Evolutionary conservation across 208 protist genomes (phyloP), one percentile per base, ranked within the genome.

Genomic region (Trypanosoma mega): DNA sequence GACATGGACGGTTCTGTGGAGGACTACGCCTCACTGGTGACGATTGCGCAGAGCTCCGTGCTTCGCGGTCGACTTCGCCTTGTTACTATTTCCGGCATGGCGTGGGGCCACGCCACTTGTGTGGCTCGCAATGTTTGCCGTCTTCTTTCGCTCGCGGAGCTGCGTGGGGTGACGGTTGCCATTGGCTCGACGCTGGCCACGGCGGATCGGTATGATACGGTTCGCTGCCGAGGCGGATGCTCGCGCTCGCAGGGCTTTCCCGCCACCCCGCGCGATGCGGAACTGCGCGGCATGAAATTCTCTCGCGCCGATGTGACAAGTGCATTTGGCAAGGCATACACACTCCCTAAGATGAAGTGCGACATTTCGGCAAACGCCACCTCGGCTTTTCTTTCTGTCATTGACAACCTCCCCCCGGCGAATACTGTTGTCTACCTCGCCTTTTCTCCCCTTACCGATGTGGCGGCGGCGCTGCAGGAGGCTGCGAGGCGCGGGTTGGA

Each of bases 1-100:
- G 75, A 81, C 34, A 48, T 68, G 20, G 75, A 81, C 34, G 75
- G 75, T 7, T 59, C 44, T 6, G 63, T 81, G 1, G 75, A 81
- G 23, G 59, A 76, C 46, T 77, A 74, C 48, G 75, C 69, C 18
- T 47, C 70, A n/a, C 57, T 81, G 34, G 49, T 62, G 12, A 80
- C 68, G 2, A 68, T 80, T 24, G 14, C 34, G 12, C 62, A 61
- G 23, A 50, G 49, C 39, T 26, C 43, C 12, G 36, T 24, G 16
- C 26, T 56, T 20, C 55, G 53, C 21, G 48, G 11, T 3, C 52
- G 41, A 12, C 43, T 81, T n/a, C 30, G 46, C 11, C 49, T 81
- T n/a, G 37, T 81, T 16, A 68, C 75, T 11, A 55, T 81, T 2
- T 61, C 33, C 21, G 69, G 69, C 4, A 11, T 61, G 11, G 60